Conservation (phyloP, 2,329 filamentous ascomycete genomes). For the Cadophora sp. region DNA sequence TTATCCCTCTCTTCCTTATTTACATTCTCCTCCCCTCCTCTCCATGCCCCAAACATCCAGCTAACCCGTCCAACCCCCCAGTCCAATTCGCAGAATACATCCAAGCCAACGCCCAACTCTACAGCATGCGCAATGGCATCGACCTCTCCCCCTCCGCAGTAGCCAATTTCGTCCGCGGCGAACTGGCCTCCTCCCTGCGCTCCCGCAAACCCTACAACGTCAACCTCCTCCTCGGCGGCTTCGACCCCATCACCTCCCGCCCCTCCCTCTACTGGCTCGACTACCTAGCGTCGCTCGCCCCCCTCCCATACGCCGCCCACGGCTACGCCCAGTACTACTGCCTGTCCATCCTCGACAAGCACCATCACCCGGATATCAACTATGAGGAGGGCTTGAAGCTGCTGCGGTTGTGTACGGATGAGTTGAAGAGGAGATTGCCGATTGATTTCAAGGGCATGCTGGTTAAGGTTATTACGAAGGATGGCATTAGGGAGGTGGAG, state of each 20-base stretch:
- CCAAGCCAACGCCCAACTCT: slow-evolving; percentile 97
- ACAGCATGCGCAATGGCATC: slow-evolving; percentile 96
- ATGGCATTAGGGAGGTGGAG: slow-evolving; percentile 84
- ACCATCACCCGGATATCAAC: slow-evolving; percentile 93
- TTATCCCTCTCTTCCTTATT: neutral
- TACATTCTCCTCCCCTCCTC: neutral
- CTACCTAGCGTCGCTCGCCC: slow-evolving; percentile 88
- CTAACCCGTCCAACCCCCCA: slow-evolving; percentile 53
- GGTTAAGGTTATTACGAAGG: slow-evolving; percentile 94
- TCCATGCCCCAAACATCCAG: neutral
- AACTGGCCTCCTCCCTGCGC: slow-evolving; percentile 88
- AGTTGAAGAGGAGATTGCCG: slow-evolving; percentile 94
- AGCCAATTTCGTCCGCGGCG: slow-evolving; percentile 90
- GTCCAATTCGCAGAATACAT: slow-evolving; percentile 99
- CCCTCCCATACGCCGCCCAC: slow-evolving; percentile 93
- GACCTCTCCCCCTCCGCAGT: slow-evolving; percentile 90
- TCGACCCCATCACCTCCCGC: slow-evolving; percentile 90
- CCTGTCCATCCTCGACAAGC: slow-evolving; percentile 96
- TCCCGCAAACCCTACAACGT: slow-evolving; percentile 96
- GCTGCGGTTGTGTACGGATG: slow-evolving; percentile 92
- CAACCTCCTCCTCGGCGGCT: slow-evolving; percentile 92
- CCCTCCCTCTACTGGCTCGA: slow-evolving; percentile 97
- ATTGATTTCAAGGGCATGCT: slow-evolving; percentile 98
- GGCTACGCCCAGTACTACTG: slow-evolving; percentile 99
- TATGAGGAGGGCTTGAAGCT: slow-evolving; percentile 92